Conservation (phyloP, 2,329 filamentous ascomycete species). For the Lachnellula arida region DNA sequence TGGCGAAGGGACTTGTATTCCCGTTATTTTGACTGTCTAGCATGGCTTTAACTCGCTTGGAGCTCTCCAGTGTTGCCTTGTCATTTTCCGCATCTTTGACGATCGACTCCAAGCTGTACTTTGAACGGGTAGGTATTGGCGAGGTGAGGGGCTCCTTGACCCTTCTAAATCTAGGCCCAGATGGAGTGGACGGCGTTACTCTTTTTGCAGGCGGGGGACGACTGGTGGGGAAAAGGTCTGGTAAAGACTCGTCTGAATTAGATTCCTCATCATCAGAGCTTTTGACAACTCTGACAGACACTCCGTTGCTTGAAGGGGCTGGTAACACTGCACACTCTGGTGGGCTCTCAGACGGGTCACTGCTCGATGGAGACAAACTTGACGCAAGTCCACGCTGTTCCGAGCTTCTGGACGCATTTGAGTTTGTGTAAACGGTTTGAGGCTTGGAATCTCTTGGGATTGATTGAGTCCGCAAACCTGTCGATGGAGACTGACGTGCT, state of each 20-base stretch:
- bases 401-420: neutral
- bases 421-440: neutral
- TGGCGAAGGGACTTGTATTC: constrained; percentile 14
- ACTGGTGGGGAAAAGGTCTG: constrained; percentile 32
- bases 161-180: constrained; percentile 12
- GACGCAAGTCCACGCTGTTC: constrained; percentile 1
- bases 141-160: constrained; percentile 31
- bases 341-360: neutral
- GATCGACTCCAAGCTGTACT: constrained; percentile 59
- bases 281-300: constrained; percentile 44
- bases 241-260: constrained; percentile 51
- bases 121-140: constrained; percentile 47
- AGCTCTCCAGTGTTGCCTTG: constrained; percentile 53
- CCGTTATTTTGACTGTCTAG: constrained; percentile 21
- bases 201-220: constrained; percentile 11
- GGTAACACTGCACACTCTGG: neutral
- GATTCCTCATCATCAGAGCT: constrained; percentile 65
- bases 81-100: constrained; percentile 56
- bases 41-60: constrained; percentile 35
- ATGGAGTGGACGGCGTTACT: constrained; percentile 8
- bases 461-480: neutral
- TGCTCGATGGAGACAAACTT: constrained; percentile 16
- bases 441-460: neutral
- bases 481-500: neutral
- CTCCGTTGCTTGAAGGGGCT: neutral